phyloP scores from a whole-genome alignment of 2,329 filamentous ascomycete genomes.

The Neocatenulostroma microsporum region DNA sequence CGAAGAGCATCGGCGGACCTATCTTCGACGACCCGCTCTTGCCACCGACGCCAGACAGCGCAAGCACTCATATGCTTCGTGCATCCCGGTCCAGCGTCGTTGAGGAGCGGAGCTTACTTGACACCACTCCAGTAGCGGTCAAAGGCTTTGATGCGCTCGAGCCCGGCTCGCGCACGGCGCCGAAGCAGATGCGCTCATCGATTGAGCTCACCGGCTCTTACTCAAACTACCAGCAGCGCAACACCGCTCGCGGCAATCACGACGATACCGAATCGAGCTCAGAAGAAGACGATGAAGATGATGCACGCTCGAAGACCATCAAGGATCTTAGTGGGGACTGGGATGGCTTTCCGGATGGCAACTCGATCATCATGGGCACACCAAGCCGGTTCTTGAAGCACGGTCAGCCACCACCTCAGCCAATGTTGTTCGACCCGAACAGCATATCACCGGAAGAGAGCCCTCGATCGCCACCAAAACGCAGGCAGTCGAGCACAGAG shows the following conservation, averaged over 20 bases:
- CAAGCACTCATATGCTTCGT: conserved; percentile 27
- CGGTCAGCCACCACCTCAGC: conserved; percentile 13
- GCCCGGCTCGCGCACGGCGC: conserved; percentile 18
- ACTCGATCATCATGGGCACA: conserved; percentile 28
- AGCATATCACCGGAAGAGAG: conserved; percentile 12
- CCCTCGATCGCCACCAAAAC: conserved; percentile 9
- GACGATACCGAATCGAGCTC: too few relatives aligned
- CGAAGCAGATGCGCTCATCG: conserved; percentile 24
- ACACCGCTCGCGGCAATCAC: too few relatives aligned
- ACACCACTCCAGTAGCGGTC: conserved; percentile 17
- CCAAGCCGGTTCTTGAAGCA: conserved; percentile 29
- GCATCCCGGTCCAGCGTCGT: conserved; percentile 24
- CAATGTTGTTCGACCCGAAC: conserved; percentile 18
- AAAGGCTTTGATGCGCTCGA: conserved; percentile 17
- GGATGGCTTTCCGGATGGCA: conserved; percentile 28
- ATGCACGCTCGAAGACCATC: conserved; percentile 11
- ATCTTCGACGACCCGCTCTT: conserved; percentile 22
- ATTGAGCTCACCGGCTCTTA: conserved; percentile 23
- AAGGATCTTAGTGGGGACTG: conserved; percentile 18
- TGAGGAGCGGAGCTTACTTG: conserved; percentile 20
- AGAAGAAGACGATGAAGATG: conserved; percentile 14
- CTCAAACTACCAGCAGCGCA: conserved; percentile 13
- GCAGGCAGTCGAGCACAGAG: conserved; percentile 22
- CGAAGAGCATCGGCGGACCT: conserved; percentile 16
- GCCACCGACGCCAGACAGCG: conserved; percentile 29